Evolutionary conservation across 345 rosid genomes (phyloP).

Genomic region (Salix suchowensis): DNA sequence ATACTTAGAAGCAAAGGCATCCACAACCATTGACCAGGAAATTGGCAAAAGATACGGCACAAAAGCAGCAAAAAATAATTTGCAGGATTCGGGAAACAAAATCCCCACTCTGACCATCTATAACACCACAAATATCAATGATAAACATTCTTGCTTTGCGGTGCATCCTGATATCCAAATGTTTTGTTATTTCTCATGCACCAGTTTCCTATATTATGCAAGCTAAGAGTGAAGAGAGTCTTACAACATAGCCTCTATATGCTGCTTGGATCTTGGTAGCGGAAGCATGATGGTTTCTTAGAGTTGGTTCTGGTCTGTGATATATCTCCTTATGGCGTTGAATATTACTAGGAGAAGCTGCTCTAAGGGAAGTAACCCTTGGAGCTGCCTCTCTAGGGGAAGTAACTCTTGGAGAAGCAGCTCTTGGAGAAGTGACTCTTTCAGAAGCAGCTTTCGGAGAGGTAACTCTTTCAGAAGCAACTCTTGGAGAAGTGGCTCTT

Average conservation of each 20-base stretch:
- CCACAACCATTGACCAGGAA: background rate
- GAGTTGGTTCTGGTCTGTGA: slow-evolving; percentile 62
- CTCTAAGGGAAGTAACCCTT: slow-evolving; percentile 43
- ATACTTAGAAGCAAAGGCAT: background rate
- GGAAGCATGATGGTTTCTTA: slow-evolving; percentile 49
- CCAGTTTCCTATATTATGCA: background rate
- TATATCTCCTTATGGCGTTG: slow-evolving; percentile 43
- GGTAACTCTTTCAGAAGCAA: slow-evolving; percentile 39
- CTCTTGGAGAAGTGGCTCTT: slow-evolving; percentile 16
- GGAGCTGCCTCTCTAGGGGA: slow-evolving; percentile 58
- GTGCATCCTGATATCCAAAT: background rate
- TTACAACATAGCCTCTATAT: slow-evolving; percentile 83
- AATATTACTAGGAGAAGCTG: slow-evolving; percentile 38
- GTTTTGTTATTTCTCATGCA: background rate
- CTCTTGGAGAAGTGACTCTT: slow-evolving; percentile 49
- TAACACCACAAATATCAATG: background rate
- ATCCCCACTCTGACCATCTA: background rate
- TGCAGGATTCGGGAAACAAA: background rate
- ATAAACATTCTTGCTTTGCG: background rate
- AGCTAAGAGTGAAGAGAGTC: slow-evolving; percentile 15
- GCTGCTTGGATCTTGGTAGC: slow-evolving; percentile 89
- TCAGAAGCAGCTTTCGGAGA: slow-evolving; percentile 32
- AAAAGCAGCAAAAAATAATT: background rate
- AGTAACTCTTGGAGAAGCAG: slow-evolving; percentile 41
- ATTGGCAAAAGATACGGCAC: background rate